These are phyloP conservation scores for Rhodotorula sphaerocarpa DNA, from an alignment of 768 basidiomycete species.

Conservation along the genomic window DNA sequence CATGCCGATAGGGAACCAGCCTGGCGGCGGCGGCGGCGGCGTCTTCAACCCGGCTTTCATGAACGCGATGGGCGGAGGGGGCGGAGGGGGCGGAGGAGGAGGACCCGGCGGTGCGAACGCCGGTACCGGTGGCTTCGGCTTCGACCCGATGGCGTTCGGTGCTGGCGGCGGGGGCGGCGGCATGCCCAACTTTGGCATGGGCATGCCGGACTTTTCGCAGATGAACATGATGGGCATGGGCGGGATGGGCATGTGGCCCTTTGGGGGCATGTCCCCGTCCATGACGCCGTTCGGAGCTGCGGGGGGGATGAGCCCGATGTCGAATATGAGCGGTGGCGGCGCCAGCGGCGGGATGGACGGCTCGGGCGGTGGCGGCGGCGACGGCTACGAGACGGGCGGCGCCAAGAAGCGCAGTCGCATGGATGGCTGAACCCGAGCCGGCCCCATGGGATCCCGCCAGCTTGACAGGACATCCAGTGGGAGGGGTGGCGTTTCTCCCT, in stretches of 20 bases:
- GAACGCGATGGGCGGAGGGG: conserved; percentile 31
- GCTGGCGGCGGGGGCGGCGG: conserved; percentile 27
- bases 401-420: conserved; percentile 1
- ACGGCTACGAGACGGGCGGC: not conserved
- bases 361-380: not conserved
- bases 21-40: not conserved
- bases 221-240: conserved; percentile 39
- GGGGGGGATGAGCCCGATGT: conserved; percentile 7
- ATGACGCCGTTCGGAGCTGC: not conserved
- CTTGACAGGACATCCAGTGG: no score
- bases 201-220: conserved; percentile 8
- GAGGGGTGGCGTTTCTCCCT: no score
- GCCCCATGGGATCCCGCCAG: no score
- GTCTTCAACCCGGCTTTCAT: conserved; percentile 3
- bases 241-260: conserved; percentile 11
- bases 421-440: conserved; percentile 1
- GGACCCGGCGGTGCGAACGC: no score
- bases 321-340: no score
- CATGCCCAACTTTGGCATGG: conserved; percentile 19
- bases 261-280: conserved; percentile 26
- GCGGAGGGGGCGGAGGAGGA: conserved; percentile 16
- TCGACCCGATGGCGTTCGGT: conserved; percentile 13
- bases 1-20: conserved; percentile 1
- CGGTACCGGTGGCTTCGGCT: not conserved
- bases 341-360: not conserved